Evolutionary conservation across 352 stramenopile genomes (phyloP), one percentile per base, ranked within the genome.

Genomic region (Pythium sp.): DNA sequence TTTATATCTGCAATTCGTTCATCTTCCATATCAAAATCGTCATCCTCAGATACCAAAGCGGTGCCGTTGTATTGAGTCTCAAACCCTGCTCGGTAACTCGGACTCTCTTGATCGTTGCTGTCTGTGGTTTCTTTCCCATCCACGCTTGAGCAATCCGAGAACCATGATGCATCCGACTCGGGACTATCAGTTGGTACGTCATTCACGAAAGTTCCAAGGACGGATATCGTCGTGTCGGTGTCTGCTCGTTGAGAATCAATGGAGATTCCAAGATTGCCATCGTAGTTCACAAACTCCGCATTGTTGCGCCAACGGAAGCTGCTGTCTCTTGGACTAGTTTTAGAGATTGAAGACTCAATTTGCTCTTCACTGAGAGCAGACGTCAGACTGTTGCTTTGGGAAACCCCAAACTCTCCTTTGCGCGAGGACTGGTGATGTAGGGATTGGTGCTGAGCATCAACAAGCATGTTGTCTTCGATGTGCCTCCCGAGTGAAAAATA

Each of bases 211-310:
- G 67, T 69, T 8, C 71, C 71, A 14, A 72, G 64, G 22, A 73
- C 43, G 3, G 73, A 76, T 14, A 77, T 73, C n/a, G 71, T 70
- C 0, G 65, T 74, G 34, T 81, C 77, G 15, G 71, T 78, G 46
- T 79, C 73, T 5, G 51, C 67, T 69, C 73, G 61, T 60, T 65
- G 77, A 28, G 51, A 20, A 30, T 58, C 60, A 28, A 53, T 32
- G n/a, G 66, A n/a, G 36, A 63, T 58, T 20, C 43, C 43, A 30
- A 60, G 46, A 49, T 18, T 18, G 22, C 14, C n/a, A 24, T 46
- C 36, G 20, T 30, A 43, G 20, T 14, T 32, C 26, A 9, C 43
- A 41, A 36, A 36, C 1, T 65, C 30, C 1, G 12, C 22, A 28
- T 65, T 46, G 32, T 46, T 70, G 24, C 46, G 34, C 2, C 12